Evolutionary conservation across 2,329 filamentous ascomycete species (phyloP).

Genomic region (Epichloe scottii): DNA sequence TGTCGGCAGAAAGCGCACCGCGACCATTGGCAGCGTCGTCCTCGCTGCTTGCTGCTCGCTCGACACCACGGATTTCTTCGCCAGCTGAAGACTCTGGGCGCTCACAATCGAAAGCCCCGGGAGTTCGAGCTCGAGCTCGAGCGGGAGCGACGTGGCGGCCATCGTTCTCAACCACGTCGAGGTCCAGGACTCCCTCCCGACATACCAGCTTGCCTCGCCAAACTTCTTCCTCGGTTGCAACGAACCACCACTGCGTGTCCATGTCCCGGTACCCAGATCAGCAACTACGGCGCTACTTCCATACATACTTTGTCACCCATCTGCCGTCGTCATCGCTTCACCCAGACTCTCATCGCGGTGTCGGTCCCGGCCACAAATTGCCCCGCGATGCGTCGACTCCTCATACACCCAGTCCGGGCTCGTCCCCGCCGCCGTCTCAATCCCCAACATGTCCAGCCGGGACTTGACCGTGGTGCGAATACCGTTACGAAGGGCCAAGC

Average conservation of each 20-base stretch:
- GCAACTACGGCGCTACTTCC: constrained; percentile 40
- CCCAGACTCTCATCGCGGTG: constrained; percentile 59
- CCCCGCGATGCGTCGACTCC: constrained; percentile 75
- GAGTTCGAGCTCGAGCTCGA: too few species aligned
- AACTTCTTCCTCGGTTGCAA: background rate
- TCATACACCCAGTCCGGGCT: constrained; percentile 45
- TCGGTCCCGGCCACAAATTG: constrained; percentile 67
- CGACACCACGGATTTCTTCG: background rate
- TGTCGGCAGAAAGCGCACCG: constrained; percentile 7
- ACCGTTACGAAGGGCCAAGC: constrained; percentile 82
- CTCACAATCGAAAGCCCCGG: background rate
- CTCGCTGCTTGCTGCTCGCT: constrained; percentile 1
- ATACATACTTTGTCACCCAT: constrained; percentile 96
- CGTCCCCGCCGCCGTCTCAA: constrained; percentile 46
- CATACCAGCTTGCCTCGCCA: background rate
- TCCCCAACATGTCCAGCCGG: constrained; percentile 47
- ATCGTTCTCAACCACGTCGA: background rate
- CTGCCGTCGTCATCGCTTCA: constrained; percentile 87
- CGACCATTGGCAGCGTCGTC: constrained; percentile 1
- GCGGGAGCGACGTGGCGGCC: background rate
- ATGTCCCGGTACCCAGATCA: background rate
- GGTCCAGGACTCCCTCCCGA: background rate
- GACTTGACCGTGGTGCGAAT: constrained; percentile 93
- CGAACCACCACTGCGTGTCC: background rate
- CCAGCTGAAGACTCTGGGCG: background rate